These are phyloP conservation scores for Agastache rugosa DNA, from an alignment of 257 asterid species.

Conservation along the genomic window DNA sequence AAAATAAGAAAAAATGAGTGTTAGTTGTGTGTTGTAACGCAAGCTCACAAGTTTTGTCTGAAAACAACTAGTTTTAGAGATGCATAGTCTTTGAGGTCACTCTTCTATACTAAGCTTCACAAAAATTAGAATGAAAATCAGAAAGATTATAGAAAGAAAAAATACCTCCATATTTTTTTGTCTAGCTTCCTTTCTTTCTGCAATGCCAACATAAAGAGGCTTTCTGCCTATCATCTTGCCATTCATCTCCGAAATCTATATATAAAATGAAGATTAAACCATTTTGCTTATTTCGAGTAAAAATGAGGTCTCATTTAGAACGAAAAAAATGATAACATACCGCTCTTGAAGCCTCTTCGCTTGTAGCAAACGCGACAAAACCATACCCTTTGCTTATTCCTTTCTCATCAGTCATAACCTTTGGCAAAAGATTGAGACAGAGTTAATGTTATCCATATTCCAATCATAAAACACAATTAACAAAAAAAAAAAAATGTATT, in stretches of 20 bases:
- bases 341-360: slow-evolving; percentile 62
- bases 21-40: background rate
- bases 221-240: slow-evolving; percentile 67
- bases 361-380: slow-evolving; percentile 65
- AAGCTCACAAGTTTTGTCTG: too few relatives aligned
- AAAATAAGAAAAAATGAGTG: background rate
- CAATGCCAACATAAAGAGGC: slow-evolving; percentile 75
- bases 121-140: background rate
- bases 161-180: slow-evolving; percentile 66
- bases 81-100: too few relatives aligned
- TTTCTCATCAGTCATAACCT: slow-evolving; percentile 61
- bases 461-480: background rate
- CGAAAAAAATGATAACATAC: slow-evolving; percentile 14
- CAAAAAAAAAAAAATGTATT: too few relatives aligned
- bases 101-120: too few relatives aligned
- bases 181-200: slow-evolving; percentile 75
- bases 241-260: slow-evolving; percentile 66
- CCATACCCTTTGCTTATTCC: slow-evolving; percentile 73
- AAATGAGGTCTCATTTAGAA: background rate
- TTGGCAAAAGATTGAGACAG: slow-evolving; percentile 23
- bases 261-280: background rate
- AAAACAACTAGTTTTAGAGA: too few relatives aligned
- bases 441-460: background rate
- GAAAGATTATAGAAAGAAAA: background rate
- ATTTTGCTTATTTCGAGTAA: background rate